A percentile compares a stretch with the other conserved stretches of the same genome.
These are phyloP conservation scores for Creolimax fragrantissima DNA, from an alignment of 78 protist genomes.

Conservation along the genomic window DNA sequence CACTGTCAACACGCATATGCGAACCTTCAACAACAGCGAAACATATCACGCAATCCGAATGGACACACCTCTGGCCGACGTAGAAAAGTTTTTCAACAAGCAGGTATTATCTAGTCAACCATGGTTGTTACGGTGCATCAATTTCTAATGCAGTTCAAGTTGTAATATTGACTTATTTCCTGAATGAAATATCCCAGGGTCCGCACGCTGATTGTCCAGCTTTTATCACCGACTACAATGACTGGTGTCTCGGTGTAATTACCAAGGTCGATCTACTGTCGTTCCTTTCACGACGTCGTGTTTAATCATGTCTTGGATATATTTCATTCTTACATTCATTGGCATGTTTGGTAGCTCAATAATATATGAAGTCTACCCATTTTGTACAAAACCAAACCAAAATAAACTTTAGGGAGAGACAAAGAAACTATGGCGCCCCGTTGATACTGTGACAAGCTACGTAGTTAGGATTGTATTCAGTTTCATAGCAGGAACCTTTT, in stretches of 20 bases:
- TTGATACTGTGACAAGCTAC: not conserved
- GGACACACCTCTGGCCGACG: constrained; percentile 19
- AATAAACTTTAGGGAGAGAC: not conserved
- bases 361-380: not conserved
- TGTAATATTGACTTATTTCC: too few relatives aligned
- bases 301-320: not conserved
- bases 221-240: not conserved
- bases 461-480: not conserved
- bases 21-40: not conserved
- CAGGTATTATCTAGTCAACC: too few relatives aligned
- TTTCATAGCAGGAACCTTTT: not conserved
- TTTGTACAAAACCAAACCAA: not conserved
- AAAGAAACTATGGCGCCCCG: not conserved
- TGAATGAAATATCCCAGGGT: too few relatives aligned
- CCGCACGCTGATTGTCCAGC: not conserved
- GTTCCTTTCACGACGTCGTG: not conserved
- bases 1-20: not conserved
- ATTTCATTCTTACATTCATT: not conserved
- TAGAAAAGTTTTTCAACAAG: not conserved
- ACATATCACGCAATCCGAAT: not conserved
- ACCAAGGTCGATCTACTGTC: constrained; percentile 11
- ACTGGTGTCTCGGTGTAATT: constrained; percentile 9
- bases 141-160: too few relatives aligned
- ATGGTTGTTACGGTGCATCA: too few relatives aligned
- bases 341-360: too few relatives aligned